Conservation (phyloP, 2,329 filamentous ascomycete genomes). For the Fusarium tjaetaba region DNA sequence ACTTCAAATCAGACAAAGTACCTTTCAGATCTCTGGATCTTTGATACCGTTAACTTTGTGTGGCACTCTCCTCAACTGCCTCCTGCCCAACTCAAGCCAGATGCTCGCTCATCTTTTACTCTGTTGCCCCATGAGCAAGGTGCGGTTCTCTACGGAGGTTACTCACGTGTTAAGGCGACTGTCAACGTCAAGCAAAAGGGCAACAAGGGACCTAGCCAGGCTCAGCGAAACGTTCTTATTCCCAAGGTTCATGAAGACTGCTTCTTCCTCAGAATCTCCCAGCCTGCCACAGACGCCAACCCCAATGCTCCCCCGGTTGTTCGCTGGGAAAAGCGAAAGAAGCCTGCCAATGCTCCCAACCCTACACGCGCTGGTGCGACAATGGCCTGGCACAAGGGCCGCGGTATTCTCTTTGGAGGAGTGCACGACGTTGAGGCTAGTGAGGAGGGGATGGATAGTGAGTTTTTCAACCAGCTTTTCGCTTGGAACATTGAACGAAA, state of each 20-base stretch:
- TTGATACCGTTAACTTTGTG: conserved; percentile 86
- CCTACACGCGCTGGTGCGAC: conserved; percentile 88
- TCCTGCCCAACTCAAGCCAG: conserved; percentile 84
- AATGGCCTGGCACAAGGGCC: conserved; percentile 93
- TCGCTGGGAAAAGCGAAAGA: conserved; percentile 93
- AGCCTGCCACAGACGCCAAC: conserved; percentile 73
- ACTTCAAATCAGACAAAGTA: conserved; percentile 96
- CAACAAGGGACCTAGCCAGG: conserved; percentile 67
- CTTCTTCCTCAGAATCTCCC: conserved; percentile 87
- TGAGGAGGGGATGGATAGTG: conserved; percentile 94
- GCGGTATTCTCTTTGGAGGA: conserved; percentile 92
- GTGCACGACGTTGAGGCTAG: conserved; percentile 92
- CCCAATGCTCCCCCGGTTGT: conserved; percentile 75
- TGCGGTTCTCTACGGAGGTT: conserved; percentile 91
- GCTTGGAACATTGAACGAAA: conserved; percentile 97
- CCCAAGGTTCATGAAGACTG: conserved; percentile 95
- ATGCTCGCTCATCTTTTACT: conserved; percentile 90
- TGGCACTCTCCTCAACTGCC: conserved; percentile 85
- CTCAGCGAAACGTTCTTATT: conserved; percentile 78
- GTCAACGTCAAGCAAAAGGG: conserved; percentile 64
- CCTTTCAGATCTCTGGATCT: conserved; percentile 92
- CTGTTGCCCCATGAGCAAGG: conserved; percentile 90
- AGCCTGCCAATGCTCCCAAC: conserved; percentile 86
- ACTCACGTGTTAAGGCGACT: conserved; percentile 86
- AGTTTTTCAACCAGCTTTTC: conserved; percentile 93